Conservation (phyloP, 2,329 filamentous ascomycete species). For the Pseudocercospora musae region DNA sequence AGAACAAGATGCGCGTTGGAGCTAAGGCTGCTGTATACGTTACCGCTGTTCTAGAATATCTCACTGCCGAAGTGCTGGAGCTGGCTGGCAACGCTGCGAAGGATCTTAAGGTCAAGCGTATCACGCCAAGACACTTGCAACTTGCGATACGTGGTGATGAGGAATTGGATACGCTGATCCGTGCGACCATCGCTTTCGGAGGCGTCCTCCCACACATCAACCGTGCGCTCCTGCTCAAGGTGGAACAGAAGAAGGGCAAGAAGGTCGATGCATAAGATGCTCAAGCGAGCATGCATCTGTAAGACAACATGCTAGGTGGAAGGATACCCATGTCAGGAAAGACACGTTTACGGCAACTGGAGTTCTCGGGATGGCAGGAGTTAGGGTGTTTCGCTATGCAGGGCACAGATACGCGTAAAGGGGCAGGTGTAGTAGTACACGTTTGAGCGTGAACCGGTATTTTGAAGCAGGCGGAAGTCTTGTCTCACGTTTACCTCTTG, state of each 20-base stretch:
- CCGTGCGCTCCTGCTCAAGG: slow-evolving; percentile 89
- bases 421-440: slow-evolving; percentile 3
- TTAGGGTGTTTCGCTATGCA: not conserved
- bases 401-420: not conserved
- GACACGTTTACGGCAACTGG: slow-evolving; percentile 5
- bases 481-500: not conserved
- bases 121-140: slow-evolving; percentile 97
- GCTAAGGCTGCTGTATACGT: slow-evolving; percentile 98
- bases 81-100: slow-evolving; percentile 97
- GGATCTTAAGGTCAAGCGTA: slow-evolving; percentile 99
- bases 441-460: not conserved
- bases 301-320: slow-evolving; percentile 1
- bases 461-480: not conserved
- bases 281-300: slow-evolving; percentile 22
- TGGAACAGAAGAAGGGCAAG: slow-evolving; percentile 94
- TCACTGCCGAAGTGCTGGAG: slow-evolving; percentile 97
- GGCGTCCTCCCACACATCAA: slow-evolving; percentile 99
- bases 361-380: slow-evolving; percentile 4
- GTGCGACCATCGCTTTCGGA: slow-evolving; percentile 95
- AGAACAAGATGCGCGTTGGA: slow-evolving; percentile 99
- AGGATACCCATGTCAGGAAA: slow-evolving; percentile 7
- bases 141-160: slow-evolving; percentile 94
- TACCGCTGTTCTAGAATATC: slow-evolving; percentile 95
- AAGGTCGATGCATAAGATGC: slow-evolving; percentile 48
- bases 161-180: slow-evolving; percentile 94